Evolutionary conservation across 495 filamentous ascomycete genomes (phyloP), one percentile per base, ranked within the genome.

Genomic region (Astrocystis sublimbata): DNA sequence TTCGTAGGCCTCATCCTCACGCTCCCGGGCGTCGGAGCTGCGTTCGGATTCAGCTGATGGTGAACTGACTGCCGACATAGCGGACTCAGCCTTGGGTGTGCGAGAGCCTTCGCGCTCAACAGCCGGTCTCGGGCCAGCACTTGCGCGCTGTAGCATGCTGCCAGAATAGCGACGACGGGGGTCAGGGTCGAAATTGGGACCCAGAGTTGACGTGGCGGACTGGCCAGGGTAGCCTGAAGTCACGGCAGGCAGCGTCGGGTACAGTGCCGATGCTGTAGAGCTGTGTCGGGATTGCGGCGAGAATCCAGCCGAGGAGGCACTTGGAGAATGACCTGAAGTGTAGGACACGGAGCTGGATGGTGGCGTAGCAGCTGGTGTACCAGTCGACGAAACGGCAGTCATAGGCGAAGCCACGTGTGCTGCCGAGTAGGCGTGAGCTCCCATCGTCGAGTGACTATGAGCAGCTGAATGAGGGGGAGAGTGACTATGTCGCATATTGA

Each of bases 331-430:
- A 58, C 87, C 86, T 0, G 92, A 92, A 21, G 86, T 89, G 75
- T 96, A 94, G 1, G 90, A 93, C 70, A 92, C 83, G 15, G 86
- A 84, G 68, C 89, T 92, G n/a, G 91, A 93, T 1, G 93, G 90
- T 7, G 94, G 94, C 0, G 93, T 97, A 68, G 97, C 81, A 1
- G 90, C 92, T 7, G 93, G 92, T 19, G 92, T 96, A 58, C 88
- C 81, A 42, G 77, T 81, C 0, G 86, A 78, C 31, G 79, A 72
- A 19, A 79, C 72, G 15, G 84, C 81, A 66, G 86, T 85, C 65
- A 89, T 78, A 0, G 88, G 84, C 23, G 81, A 84, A 26, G 83
- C 80, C 8, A 85, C 79, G 50, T 84, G 79, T 12, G 83, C 77
- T 12, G 83, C 81, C 9, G 83, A 79, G 68, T 81, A 80, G 17